Evolutionary conservation across 345 rosid species (phyloP), one percentile per base, ranked within the genome.

Genomic region (Citrus hindsii): DNA sequence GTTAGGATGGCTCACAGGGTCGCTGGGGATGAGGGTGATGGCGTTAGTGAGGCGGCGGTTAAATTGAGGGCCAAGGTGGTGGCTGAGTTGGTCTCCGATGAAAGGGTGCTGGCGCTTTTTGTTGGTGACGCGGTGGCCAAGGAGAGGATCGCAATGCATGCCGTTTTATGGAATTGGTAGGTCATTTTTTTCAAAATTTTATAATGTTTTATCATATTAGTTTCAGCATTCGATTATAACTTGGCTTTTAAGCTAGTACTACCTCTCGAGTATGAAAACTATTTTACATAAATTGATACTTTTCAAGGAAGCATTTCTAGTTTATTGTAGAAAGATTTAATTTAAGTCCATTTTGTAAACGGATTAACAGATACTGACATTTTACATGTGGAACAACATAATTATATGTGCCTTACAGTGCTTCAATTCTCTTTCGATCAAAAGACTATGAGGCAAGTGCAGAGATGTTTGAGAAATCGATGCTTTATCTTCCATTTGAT

Each of bases 131-230:
- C 73, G 1, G 89, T 64, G 53, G 85, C 86, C 33, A 90, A 91
- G 61, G 97, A 92, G 81, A 88, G 94, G 85, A 88, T 75, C 62
- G 90, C 97, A 12, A 85, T 96, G 92, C 98, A 92, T 77, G 89
- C 95, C 81, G 80, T 92, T 88, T 88, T 96, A 64, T 96, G 99
- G 98, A 92, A 92, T 69, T 91, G 93, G 99, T 94, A 80, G 76
- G 84, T 38, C 75, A 66, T 33, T 6, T 48, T 48, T 68, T 53
- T 69, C 42, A 18, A 28, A 28, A 22, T 18, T 53, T 53, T 18
- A 53, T 53, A 18, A 0, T 53, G 22, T 18, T 18, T 53, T 53
- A 53, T 53, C 22, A 53, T 18, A 18, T 53, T 53, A 18, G 58
- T 53, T 53, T 53, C 7, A 53, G 38, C 74, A 18, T 71, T 27